These are phyloP conservation scores for Geopyxis carbonaria DNA, from an alignment of 495 filamentous ascomycete species.

Conservation along the genomic window DNA sequence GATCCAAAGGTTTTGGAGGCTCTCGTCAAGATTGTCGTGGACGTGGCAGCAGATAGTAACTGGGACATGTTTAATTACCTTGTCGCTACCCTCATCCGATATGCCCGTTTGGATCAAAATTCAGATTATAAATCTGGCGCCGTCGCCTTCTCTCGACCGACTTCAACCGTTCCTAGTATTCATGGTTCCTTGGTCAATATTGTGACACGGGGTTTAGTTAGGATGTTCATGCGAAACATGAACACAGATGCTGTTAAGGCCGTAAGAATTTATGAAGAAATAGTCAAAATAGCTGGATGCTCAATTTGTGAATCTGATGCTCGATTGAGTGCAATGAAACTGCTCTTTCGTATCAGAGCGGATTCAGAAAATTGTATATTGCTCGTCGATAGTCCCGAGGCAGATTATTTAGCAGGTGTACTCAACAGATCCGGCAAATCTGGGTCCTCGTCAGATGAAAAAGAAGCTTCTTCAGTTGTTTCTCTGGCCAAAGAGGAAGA, in stretches of 20 bases:
- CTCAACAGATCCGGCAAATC: constrained; percentile 44
- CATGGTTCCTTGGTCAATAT: constrained; percentile 33
- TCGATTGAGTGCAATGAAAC: constrained; percentile 62
- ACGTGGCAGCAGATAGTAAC: constrained; percentile 37
- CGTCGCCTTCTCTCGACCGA: constrained; percentile 9
- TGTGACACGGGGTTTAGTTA: constrained; percentile 38
- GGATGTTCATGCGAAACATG: constrained; percentile 45
- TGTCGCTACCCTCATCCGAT: constrained; percentile 30
- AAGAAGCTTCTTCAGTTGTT: constrained; percentile 2
- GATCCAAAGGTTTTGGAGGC: constrained; percentile 36
- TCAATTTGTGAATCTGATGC: constrained; percentile 43
- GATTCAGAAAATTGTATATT: constrained; percentile 59
- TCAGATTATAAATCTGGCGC: background rate
- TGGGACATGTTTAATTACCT: constrained; percentile 36
- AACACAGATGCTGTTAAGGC: constrained; percentile 37
- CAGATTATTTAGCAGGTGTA: constrained; percentile 49
- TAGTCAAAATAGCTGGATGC: constrained; percentile 42
- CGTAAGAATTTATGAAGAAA: constrained; percentile 33
- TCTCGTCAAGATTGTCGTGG: constrained; percentile 28
- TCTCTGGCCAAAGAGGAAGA: constrained; percentile 11
- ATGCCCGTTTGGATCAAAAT: constrained; percentile 11
- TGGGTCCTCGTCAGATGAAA: constrained; percentile 24
- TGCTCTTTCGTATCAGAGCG: constrained; percentile 69
- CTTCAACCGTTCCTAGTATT: constrained; percentile 14
- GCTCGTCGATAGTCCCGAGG: constrained; percentile 46